Evolutionary conservation across 2,329 filamentous ascomycete species (phyloP).

Genomic region (Alternaria brassicae): DNA sequence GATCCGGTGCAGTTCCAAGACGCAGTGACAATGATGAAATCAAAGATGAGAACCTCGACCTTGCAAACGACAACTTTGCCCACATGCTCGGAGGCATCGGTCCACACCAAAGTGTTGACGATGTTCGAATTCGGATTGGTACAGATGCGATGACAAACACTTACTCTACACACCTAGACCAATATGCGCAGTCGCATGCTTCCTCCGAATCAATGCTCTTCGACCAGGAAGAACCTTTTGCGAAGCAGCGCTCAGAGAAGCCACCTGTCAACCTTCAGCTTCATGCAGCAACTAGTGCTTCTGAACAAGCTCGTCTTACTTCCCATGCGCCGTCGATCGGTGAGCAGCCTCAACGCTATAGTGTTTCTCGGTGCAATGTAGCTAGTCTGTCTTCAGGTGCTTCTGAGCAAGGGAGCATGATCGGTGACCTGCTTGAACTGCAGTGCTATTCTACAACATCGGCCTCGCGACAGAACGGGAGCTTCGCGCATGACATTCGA

Average conservation of each 20-base stretch:
- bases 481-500: constrained; percentile 15
- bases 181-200: constrained; percentile 17
- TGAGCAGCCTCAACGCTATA: constrained; percentile 1
- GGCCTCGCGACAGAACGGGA: background rate
- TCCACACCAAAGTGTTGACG: constrained; percentile 19
- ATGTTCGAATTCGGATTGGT: constrained; percentile 48
- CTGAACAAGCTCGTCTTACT: background rate
- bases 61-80: constrained; percentile 3
- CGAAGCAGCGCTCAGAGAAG: constrained; percentile 9
- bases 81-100: constrained; percentile 20
- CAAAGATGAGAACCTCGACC: background rate
- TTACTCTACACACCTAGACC: constrained; percentile 21
- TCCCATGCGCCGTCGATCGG: background rate
- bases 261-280: constrained; percentile 6
- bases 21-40: background rate
- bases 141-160: constrained; percentile 43
- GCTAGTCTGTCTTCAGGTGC: background rate
- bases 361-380: background rate
- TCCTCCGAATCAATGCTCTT: constrained; percentile 49
- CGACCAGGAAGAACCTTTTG: constrained; percentile 33
- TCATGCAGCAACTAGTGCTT: constrained; percentile 7
- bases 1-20: constrained; percentile 4
- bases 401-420: constrained; percentile 2
- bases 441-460: background rate
- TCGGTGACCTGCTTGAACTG: constrained; percentile 6